Evolutionary conservation across 2,329 filamentous ascomycete genomes (phyloP).

Genomic region (Tympanopsis confertula): DNA sequence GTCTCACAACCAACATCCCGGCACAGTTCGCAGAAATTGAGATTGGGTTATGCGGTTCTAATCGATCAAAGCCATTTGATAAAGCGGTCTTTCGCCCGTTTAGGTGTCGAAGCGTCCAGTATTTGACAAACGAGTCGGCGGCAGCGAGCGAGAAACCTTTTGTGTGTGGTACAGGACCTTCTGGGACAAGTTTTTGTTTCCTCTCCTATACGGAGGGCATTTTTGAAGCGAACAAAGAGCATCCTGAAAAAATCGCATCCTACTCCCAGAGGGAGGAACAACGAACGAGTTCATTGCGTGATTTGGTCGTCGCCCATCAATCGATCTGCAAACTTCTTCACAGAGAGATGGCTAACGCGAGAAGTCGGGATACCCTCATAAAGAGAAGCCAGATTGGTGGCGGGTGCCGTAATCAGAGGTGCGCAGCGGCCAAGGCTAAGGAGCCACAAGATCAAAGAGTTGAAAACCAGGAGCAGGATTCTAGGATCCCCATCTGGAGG

Average conservation of each 20-base stretch:
- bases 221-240: constrained; percentile 1
- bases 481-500: background rate
- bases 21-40: background rate
- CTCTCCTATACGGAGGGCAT: background rate
- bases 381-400: background rate
- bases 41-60: background rate
- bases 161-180: background rate
- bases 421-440: background rate
- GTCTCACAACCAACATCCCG: background rate
- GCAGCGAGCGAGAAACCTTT: background rate
- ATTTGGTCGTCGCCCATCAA: constrained; percentile 1
- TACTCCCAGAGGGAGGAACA: constrained; percentile 1
- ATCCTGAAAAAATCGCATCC: constrained; percentile 1
- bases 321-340: background rate
- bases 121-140: background rate
- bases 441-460: background rate
- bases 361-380: background rate
- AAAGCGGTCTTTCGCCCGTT: background rate
- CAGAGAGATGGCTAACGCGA: constrained; percentile 1
- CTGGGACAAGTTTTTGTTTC: constrained; percentile 1
- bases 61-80: background rate
- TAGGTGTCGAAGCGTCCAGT: background rate
- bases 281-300: background rate
- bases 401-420: background rate
- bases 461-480: background rate